Conservation (phyloP, 768 basidiomycete genomes). For the Mycena pura region DNA sequence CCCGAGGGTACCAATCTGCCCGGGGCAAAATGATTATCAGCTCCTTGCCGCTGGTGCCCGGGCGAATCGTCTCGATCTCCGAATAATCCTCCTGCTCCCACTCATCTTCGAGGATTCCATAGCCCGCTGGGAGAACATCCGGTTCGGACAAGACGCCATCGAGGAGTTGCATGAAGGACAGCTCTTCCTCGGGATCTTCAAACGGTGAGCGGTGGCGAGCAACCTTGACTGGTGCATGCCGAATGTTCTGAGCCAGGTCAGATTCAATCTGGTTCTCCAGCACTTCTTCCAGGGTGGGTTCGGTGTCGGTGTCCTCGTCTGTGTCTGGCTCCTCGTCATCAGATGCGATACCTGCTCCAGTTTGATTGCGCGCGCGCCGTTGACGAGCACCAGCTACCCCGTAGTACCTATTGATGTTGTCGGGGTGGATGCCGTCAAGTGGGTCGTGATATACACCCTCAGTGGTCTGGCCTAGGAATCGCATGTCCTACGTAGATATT, state of each 20-base stretch:
- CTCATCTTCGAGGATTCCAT: slow-evolving; percentile 7
- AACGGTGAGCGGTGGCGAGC: slow-evolving; percentile 5
- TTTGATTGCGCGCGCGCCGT: not conserved
- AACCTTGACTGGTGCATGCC: slow-evolving; percentile 12
- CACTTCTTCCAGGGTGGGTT: not conserved
- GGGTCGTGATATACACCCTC: no score
- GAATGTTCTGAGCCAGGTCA: not conserved
- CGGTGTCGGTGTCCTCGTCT: not conserved
- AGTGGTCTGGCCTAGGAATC: no score
- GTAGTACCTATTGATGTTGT: slow-evolving; percentile 11
- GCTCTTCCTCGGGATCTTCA: not conserved
- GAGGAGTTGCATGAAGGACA: not conserved
- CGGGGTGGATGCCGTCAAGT: no score
- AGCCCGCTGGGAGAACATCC: not conserved
- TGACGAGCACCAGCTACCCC: not conserved
- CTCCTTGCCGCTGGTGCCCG: slow-evolving; percentile 13
- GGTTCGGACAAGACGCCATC: not conserved
- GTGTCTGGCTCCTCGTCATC: not conserved
- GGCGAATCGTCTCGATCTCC: not conserved
- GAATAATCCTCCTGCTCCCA: slow-evolving; percentile 18
- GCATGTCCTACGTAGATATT: no score
- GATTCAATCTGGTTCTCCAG: slow-evolving; percentile 5
- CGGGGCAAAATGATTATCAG: not conserved
- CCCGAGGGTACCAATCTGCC: slow-evolving; percentile 3
- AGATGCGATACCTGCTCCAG: not conserved